These are phyloP conservation scores for Rhizophora apiculata DNA, from an alignment of 345 rosid genomes.

Conservation along the genomic window DNA sequence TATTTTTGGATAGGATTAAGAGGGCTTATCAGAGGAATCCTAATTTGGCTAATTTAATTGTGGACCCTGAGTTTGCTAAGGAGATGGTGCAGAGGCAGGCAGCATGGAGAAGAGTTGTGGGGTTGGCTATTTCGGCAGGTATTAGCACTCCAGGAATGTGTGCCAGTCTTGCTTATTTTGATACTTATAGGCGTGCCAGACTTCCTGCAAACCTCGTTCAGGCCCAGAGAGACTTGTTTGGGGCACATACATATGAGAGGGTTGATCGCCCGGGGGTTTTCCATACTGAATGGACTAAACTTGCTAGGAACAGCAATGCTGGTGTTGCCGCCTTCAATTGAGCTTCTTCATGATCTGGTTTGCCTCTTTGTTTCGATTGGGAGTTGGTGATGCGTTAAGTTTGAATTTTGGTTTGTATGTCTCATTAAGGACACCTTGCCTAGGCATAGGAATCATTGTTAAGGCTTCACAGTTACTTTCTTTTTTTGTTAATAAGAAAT, in stretches of 20 bases:
- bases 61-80: neutral
- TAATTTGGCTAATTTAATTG: neutral
- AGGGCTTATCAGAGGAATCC: neutral
- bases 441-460: slow-evolving; percentile 34
- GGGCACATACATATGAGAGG: slow-evolving; percentile 97
- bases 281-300: slow-evolving; percentile 94
- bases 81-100: slow-evolving; percentile 1
- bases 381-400: slow-evolving; percentile 18
- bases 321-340: slow-evolving; percentile 54
- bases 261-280: slow-evolving; percentile 68
- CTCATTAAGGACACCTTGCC: slow-evolving; percentile 15
- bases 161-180: slow-evolving; percentile 65
- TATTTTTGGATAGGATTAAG: slow-evolving; percentile 2
- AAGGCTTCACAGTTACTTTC: slow-evolving; percentile 14
- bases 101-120: slow-evolving; percentile 2
- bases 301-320: slow-evolving; percentile 50
- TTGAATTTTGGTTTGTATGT: slow-evolving; percentile 20
- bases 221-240: slow-evolving; percentile 97
- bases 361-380: slow-evolving; percentile 24
- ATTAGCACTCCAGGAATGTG: slow-evolving; percentile 1
- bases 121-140: neutral
- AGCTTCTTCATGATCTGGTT: slow-evolving; percentile 23
- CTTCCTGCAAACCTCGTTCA: slow-evolving; percentile 89
- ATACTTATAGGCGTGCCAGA: slow-evolving; percentile 86
- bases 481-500: slow-evolving; percentile 43